Conservation (phyloP, 2,329 filamentous ascomycete species). For the Exophiala calicioides region DNA sequence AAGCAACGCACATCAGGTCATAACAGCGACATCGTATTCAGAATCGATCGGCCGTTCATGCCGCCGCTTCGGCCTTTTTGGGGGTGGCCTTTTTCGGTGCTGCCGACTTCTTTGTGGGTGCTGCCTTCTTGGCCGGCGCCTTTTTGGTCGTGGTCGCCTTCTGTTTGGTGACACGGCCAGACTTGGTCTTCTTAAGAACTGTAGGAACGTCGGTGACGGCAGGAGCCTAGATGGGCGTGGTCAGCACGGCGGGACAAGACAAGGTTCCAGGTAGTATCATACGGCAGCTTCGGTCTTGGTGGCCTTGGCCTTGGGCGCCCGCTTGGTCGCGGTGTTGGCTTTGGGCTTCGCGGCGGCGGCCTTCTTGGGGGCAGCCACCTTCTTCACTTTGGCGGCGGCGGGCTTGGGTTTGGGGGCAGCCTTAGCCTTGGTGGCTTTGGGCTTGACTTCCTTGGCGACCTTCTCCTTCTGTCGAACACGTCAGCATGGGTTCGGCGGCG, state of each 20-base stretch:
- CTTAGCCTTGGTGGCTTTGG: conserved; percentile 40
- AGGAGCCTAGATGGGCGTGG: conserved; percentile 54
- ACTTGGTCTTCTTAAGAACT: conserved; percentile 78
- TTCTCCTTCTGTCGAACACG: conserved; percentile 30
- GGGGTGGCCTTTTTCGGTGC: conserved; percentile 46
- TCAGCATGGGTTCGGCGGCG: conserved; percentile 14
- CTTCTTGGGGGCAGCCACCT: conserved; percentile 55
- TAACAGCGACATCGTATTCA: conserved; percentile 20
- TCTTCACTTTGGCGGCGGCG: conserved; percentile 51
- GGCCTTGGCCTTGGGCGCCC: conserved; percentile 34
- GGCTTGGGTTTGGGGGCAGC: conserved; percentile 45
- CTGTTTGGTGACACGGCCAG: conserved; percentile 78
- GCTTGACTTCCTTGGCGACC: conserved; percentile 30
- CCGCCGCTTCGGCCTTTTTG: conserved; percentile 42
- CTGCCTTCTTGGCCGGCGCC: conserved; percentile 48
- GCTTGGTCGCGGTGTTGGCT: conserved; percentile 50
- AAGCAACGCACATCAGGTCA: conserved; percentile 30
- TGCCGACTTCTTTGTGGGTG: conserved; percentile 46
- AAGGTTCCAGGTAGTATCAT: conserved; percentile 13
- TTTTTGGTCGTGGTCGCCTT: conserved; percentile 49
- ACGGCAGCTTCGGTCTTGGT: conserved; percentile 35
- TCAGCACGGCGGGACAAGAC: not conserved
- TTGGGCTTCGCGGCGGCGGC: conserved; percentile 57
- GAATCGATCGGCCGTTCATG: conserved; percentile 21
- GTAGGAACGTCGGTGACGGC: conserved; percentile 70